Percentiles rank a stretch among this genome's conserved stretches.
Evolutionary conservation across 2,329 filamentous ascomycete genomes (phyloP).

Genomic region (Penicillium sp.): DNA sequence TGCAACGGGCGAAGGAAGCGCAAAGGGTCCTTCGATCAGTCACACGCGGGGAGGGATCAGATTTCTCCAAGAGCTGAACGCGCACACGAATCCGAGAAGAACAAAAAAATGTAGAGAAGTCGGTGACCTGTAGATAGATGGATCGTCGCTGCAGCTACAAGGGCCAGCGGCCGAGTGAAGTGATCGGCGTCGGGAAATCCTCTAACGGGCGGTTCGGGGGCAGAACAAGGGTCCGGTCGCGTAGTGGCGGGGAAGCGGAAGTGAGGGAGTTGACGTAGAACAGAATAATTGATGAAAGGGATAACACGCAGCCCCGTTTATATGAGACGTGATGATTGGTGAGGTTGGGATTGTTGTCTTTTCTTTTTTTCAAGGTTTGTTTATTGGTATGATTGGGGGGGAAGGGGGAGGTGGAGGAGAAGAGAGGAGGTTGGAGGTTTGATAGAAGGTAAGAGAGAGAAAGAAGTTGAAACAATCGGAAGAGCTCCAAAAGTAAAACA

Average conservation of each 20-base stretch:
- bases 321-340: neutral
- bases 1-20: neutral
- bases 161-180: conserved; percentile 17
- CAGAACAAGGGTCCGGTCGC: conserved; percentile 12
- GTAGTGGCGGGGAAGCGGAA: conserved; percentile 11
- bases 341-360: neutral
- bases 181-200: conserved; percentile 18
- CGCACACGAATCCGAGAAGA: conserved; percentile 10
- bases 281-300: conserved; percentile 13
- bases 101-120: neutral
- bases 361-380: neutral
- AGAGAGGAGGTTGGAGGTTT: neutral
- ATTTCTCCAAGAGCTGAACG: neutral
- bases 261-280: conserved; percentile 8
- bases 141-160: conserved; percentile 19
- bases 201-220: conserved; percentile 7
- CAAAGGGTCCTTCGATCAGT: conserved; percentile 6
- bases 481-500: neutral
- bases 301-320: neutral
- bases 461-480: neutral
- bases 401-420: neutral
- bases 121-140: conserved; percentile 14
- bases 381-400: neutral
- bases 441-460: neutral
- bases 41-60: conserved; percentile 6